phyloP scores from a whole-genome alignment of 345 rosid genomes.

The Erysimum cheiranthoides region DNA sequence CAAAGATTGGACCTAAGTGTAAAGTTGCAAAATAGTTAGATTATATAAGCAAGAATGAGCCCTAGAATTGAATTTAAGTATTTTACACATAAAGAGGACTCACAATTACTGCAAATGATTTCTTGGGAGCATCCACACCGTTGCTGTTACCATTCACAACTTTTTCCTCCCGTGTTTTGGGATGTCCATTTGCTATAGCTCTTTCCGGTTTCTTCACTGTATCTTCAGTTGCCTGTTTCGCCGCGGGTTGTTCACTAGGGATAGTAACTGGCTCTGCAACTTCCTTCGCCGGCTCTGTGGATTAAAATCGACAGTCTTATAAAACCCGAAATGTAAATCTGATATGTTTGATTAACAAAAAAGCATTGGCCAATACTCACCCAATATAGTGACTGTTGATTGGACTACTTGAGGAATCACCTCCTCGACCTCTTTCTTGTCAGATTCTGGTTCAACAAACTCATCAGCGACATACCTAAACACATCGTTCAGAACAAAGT shows the following conservation, averaged over 20 bases:
- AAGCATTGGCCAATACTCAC: constrained; percentile 30
- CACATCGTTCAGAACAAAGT: constrained; percentile 82
- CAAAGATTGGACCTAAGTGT: constrained; percentile 38
- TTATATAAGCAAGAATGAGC: neutral
- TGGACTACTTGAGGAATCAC: constrained; percentile 33
- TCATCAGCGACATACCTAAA: constrained; percentile 69
- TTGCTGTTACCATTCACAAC: constrained; percentile 26
- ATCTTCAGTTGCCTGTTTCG: constrained; percentile 32
- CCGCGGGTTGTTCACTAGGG: constrained; percentile 21
- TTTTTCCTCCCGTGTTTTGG: constrained; percentile 17
- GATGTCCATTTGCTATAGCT: constrained; percentile 31
- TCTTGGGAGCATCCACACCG: constrained; percentile 41
- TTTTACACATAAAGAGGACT: constrained; percentile 25
- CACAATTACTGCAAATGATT: constrained; percentile 39
- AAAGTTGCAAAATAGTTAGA: constrained; percentile 20
- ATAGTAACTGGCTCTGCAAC: constrained; percentile 22
- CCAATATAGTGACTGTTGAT: constrained; percentile 15
- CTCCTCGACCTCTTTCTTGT: constrained; percentile 43
- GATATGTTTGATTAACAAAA: neutral
- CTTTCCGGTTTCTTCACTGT: constrained; percentile 27
- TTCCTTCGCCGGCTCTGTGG: constrained; percentile 26
- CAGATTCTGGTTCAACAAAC: constrained; percentile 45
- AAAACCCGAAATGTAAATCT: neutral
- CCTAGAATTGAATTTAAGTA: neutral
- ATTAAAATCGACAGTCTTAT: neutral